Conservation (phyloP, 768 basidiomycete genomes). For the Suillus sp. region DNA sequence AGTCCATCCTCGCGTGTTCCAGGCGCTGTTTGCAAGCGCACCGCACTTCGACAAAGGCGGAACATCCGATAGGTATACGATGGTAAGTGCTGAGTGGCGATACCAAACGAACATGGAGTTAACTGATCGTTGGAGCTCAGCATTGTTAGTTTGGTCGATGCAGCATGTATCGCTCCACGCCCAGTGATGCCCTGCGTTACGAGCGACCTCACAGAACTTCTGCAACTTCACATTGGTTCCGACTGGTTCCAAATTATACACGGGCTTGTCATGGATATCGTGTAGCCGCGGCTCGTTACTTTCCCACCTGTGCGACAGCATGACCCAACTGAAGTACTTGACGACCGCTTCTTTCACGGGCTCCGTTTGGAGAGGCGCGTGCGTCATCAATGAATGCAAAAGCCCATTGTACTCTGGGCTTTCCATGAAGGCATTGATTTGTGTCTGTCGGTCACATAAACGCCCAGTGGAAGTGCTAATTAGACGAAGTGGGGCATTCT, state of each 20-base stretch:
- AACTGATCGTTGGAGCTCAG: neutral
- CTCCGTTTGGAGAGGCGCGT: neutral
- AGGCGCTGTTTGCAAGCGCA: neutral
- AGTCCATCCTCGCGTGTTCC: constrained; percentile 9
- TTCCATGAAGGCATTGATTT: neutral
- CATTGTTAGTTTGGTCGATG: neutral
- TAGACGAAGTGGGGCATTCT: neutral
- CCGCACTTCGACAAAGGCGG: neutral
- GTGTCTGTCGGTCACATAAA: neutral
- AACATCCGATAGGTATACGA: constrained; percentile 5
- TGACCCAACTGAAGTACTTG: constrained; percentile 1
- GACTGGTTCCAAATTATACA: neutral
- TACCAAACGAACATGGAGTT: constrained; percentile 21
- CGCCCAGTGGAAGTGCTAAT: neutral
- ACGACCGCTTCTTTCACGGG: neutral
- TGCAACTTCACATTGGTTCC: constrained; percentile 1
- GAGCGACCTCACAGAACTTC: neutral
- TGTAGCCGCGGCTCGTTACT: neutral
- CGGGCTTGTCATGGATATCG: neutral
- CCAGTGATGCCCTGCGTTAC: neutral
- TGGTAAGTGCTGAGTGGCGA: constrained; percentile 13
- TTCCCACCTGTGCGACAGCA: constrained; percentile 6
- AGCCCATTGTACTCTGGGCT: neutral
- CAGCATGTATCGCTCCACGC: constrained; percentile 4
- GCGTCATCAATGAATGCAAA: neutral